Conservation (phyloP, 2,329 filamentous ascomycete genomes). For the Penicillium polonicum region DNA sequence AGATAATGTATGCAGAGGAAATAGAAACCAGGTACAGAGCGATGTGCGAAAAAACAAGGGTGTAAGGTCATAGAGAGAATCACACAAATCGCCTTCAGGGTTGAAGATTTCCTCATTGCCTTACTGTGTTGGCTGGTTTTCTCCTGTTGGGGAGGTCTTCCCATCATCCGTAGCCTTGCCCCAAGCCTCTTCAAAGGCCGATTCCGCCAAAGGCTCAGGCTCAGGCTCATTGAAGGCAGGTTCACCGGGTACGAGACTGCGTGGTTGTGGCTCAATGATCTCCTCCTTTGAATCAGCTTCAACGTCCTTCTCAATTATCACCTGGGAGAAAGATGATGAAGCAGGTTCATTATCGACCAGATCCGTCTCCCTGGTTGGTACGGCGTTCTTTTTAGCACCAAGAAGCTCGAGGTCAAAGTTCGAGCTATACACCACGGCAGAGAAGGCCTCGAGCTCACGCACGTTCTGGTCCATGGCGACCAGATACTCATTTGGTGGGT, state of each 20-base stretch:
- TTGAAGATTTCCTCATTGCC: not conserved
- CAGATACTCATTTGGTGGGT: slow-evolving; percentile 48
- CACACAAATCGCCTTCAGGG: not conserved
- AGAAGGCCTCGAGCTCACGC: slow-evolving; percentile 50
- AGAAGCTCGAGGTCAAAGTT: slow-evolving; percentile 44
- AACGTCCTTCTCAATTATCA: slow-evolving; percentile 23
- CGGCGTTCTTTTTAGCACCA: slow-evolving; percentile 21
- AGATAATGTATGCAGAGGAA: not conserved
- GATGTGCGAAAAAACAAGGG: slow-evolving; percentile 14
- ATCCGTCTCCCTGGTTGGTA: not conserved
- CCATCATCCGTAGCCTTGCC: slow-evolving; percentile 37
- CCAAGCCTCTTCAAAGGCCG: slow-evolving; percentile 38
- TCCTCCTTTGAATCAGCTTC: slow-evolving; percentile 6
- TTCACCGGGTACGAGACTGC: not conserved
- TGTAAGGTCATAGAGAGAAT: slow-evolving; percentile 11
- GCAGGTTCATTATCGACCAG: slow-evolving; percentile 8
- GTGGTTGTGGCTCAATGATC: not conserved
- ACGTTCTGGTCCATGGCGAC: slow-evolving; percentile 46
- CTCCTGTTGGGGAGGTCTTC: slow-evolving; percentile 7
- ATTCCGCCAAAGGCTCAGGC: slow-evolving; percentile 19
- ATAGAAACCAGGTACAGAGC: not conserved
- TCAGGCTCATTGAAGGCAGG: not conserved
- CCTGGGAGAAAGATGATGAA: slow-evolving; percentile 20
- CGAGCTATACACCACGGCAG: slow-evolving; percentile 51
- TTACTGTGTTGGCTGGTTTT: slow-evolving; percentile 3